A percentile compares a stretch with the other conserved stretches of the same genome.
phyloP scores from a whole-genome alignment of 805 yeast species.

The Candida namnaoensis region DNA sequence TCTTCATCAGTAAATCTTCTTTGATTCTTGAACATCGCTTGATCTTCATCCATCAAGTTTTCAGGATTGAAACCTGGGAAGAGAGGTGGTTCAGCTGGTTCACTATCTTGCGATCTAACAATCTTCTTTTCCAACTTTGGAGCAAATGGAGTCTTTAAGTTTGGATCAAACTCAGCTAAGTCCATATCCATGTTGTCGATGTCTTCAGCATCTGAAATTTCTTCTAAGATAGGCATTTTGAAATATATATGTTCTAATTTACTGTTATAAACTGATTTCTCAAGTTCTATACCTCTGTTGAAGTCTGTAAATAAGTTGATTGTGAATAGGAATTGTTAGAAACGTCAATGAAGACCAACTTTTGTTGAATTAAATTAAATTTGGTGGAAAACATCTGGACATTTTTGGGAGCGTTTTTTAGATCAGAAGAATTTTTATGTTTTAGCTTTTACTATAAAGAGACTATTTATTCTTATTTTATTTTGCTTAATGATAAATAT shows the following conservation, averaged over 20 bases:
- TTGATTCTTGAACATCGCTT: conserved; percentile 12
- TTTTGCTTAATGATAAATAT: too few species aligned
- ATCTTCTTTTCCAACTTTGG: conserved; percentile 56
- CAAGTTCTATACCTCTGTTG: not conserved
- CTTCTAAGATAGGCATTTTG: conserved; percentile 66
- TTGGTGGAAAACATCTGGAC: too few species aligned
- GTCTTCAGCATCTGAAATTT: conserved; percentile 69
- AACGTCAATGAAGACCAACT: too few species aligned
- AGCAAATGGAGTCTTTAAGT: conserved; percentile 59
- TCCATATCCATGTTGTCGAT: conserved; percentile 93
- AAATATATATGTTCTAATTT: too few species aligned
- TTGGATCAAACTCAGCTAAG: conserved; percentile 81
- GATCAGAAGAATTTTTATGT: too few species aligned
- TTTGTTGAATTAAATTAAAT: too few species aligned
- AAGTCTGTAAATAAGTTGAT: too few species aligned
- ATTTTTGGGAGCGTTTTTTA: too few species aligned
- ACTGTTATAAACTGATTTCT: not conserved
- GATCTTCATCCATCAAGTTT: not conserved
- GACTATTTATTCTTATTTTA: too few species aligned
- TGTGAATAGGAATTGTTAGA: too few species aligned
- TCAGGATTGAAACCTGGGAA: conserved; percentile 10
- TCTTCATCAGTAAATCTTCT: conserved; percentile 41
- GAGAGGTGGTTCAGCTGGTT: conserved; percentile 21
- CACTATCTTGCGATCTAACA: conserved; percentile 50
- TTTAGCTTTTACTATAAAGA: too few species aligned